Percentiles rank a stretch among this genome's conserved stretches.
Conservation (phyloP, 208 protist genomes). For the Trypanosoma rangeli region DNA sequence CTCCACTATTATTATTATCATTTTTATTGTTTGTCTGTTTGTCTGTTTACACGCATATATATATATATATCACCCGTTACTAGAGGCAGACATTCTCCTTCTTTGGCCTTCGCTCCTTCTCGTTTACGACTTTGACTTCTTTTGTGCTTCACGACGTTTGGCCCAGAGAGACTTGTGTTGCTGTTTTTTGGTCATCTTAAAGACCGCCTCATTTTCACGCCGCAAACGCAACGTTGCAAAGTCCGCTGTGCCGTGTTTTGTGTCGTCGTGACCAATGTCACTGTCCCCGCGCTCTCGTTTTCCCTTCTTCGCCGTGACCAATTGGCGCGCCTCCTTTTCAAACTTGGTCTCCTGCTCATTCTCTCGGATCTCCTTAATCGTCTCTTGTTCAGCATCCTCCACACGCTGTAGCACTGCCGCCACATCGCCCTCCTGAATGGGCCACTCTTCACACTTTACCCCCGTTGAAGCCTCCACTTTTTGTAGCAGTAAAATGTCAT, state of each 20-base stretch:
- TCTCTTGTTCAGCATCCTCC: constrained; percentile 91
- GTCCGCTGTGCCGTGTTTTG: constrained; percentile 74
- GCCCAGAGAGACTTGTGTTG: constrained; percentile 86
- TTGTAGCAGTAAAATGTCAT: constrained; percentile 98
- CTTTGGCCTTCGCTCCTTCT: constrained; percentile 1
- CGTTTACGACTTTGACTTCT: constrained; percentile 27
- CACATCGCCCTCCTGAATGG: constrained; percentile 74
- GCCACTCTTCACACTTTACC: constrained; percentile 92
- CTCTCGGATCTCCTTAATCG: constrained; percentile 86
- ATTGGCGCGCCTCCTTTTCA: constrained; percentile 61
- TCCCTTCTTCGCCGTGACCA: constrained; percentile 71
- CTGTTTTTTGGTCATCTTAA: constrained; percentile 89
- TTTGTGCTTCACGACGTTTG: constrained; percentile 73
- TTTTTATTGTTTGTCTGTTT: neutral
- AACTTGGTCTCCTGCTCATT: constrained; percentile 81
- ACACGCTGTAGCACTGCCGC: constrained; percentile 80
- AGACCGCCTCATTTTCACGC: constrained; percentile 85
- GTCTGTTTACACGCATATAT: neutral
- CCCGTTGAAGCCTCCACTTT: constrained; percentile 96
- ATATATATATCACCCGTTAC: neutral
- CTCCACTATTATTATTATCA: neutral
- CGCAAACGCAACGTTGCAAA: constrained; percentile 87
- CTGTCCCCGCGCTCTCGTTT: constrained; percentile 74
- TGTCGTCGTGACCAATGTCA: constrained; percentile 88
- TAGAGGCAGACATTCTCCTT: neutral